Evolutionary conservation across 1,139 yeast genomes (phyloP).

Genomic region (Candida sojae): DNA sequence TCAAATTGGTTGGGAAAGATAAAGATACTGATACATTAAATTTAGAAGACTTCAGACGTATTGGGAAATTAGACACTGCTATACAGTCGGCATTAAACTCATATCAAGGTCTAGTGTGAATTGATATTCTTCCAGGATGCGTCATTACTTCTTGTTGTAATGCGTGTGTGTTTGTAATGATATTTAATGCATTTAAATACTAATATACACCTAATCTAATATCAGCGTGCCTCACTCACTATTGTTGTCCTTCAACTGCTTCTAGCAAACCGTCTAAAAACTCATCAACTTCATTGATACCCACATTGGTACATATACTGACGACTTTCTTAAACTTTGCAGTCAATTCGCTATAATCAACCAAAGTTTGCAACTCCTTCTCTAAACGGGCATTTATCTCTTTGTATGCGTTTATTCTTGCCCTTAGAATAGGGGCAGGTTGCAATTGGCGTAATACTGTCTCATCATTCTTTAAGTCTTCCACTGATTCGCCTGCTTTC

Average conservation of each 20-base stretch:
- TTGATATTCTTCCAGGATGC: background rate
- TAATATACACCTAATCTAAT: background rate
- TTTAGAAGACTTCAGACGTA: slow-evolving; percentile 79
- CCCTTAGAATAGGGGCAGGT: slow-evolving; percentile 64
- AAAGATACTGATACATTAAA: slow-evolving; percentile 63
- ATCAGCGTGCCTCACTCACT: background rate
- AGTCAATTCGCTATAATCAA: slow-evolving; percentile 64
- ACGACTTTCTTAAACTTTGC: slow-evolving; percentile 87
- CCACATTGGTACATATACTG: slow-evolving; percentile 87
- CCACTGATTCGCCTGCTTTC: slow-evolving; percentile 31
- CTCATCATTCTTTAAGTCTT: slow-evolving; percentile 26
- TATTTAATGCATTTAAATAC: background rate
- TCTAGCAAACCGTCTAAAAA: slow-evolving; percentile 82
- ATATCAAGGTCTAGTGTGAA: slow-evolving; percentile 72
- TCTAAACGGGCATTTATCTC: slow-evolving; percentile 34
- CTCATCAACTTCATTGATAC: slow-evolving; percentile 70
- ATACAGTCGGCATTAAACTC: slow-evolving; percentile 76
- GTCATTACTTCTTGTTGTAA: background rate
- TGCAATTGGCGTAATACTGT: slow-evolving; percentile 46
- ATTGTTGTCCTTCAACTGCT: slow-evolving; percentile 73
- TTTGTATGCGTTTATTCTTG: slow-evolving; percentile 78
- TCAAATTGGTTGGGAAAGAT: slow-evolving; percentile 70
- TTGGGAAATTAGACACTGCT: slow-evolving; percentile 80
- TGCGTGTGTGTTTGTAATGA: background rate
- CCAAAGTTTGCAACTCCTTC: slow-evolving; percentile 54